Percentiles rank a stretch among this genome's conserved stretches.
Evolutionary conservation across 805 yeast species (phyloP).

Genomic region (Yamadazyma laniorum): DNA sequence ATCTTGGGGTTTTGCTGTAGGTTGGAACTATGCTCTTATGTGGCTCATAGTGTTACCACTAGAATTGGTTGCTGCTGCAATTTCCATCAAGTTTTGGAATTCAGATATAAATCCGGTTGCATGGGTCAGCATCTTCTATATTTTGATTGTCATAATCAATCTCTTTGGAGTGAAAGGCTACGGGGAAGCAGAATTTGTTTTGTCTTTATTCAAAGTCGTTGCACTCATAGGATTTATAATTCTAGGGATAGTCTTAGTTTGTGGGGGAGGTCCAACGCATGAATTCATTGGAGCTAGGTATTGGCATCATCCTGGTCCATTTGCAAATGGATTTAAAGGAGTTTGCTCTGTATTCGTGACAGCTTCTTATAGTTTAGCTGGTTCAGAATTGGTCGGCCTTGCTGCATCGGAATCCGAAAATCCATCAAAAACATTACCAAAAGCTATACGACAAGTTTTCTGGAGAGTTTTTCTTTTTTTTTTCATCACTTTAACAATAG

Average conservation of each 20-base stretch:
- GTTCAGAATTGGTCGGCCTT: constrained; percentile 38
- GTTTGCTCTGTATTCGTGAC: constrained; percentile 38
- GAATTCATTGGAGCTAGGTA: constrained; percentile 33
- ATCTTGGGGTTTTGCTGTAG: constrained; percentile 42
- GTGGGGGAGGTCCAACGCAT: constrained; percentile 40
- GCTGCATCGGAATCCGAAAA: constrained; percentile 40
- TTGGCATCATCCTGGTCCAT: constrained; percentile 34
- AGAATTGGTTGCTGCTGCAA: constrained; percentile 39
- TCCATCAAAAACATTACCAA: constrained; percentile 39
- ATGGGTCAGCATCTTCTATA: constrained; percentile 36
- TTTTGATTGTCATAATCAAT: constrained; percentile 28
- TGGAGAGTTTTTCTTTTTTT: constrained; percentile 44
- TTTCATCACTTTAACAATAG: constrained; percentile 30
- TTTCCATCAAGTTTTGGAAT: constrained; percentile 36
- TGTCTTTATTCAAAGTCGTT: constrained; percentile 31
- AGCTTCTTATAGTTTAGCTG: constrained; percentile 37
- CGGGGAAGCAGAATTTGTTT: constrained; percentile 36
- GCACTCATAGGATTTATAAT: constrained; percentile 39
- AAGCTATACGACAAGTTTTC: constrained; percentile 43
- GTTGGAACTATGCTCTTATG: constrained; percentile 39
- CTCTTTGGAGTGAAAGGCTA: constrained; percentile 38
- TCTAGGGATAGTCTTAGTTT: constrained; percentile 33
- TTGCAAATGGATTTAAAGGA: constrained; percentile 39
- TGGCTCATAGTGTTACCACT: constrained; percentile 38
- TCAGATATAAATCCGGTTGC: constrained; percentile 34